Conservation (phyloP, 1,139 yeast genomes). For the Protomyces lactucae-debilis region DNA sequence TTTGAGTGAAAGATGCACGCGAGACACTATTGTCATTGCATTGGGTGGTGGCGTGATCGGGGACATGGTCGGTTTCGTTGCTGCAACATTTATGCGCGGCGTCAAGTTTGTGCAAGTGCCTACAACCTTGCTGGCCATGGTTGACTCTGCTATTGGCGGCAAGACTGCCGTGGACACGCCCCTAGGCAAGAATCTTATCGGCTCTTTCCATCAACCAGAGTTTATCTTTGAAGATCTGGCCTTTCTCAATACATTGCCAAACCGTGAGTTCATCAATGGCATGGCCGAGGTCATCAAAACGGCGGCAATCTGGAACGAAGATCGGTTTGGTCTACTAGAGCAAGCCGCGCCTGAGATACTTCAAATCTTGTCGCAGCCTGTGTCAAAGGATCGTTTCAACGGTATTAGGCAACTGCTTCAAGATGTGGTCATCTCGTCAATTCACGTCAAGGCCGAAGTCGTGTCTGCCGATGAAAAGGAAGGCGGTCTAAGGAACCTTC, state of each 20-base stretch:
- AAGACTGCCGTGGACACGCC: slow-evolving; percentile 99
- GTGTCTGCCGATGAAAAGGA: slow-evolving; percentile 94
- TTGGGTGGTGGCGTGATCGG: slow-evolving; percentile 94
- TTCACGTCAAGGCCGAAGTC: slow-evolving; percentile 85
- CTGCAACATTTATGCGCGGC: slow-evolving; percentile 98
- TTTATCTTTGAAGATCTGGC: slow-evolving; percentile 83
- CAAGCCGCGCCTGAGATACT: slow-evolving; percentile 64
- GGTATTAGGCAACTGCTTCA: slow-evolving; percentile 67
- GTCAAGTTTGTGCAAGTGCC: slow-evolving; percentile 92
- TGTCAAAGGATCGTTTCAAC: slow-evolving; percentile 15
- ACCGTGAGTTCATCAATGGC: slow-evolving; percentile 92
- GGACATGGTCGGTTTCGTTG: slow-evolving; percentile 98
- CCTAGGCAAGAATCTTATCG: slow-evolving; percentile 88
- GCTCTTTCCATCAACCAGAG: slow-evolving; percentile 96
- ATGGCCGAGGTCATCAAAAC: slow-evolving; percentile 98
- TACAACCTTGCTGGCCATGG: slow-evolving; percentile 91
- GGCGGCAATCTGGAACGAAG: slow-evolving; percentile 95
- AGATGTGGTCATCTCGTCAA: slow-evolving; percentile 77
- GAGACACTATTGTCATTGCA: slow-evolving; percentile 92
- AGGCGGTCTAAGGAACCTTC: slow-evolving; percentile 83
- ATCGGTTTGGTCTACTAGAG: slow-evolving; percentile 80
- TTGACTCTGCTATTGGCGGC: slow-evolving; percentile 97
- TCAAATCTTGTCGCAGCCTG: slow-evolving; percentile 45
- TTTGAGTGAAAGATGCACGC: slow-evolving; percentile 80
- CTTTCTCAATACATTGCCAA: slow-evolving; percentile 82